Evolutionary conservation across 805 yeast genomes (phyloP), one percentile per base, ranked within the genome.

Genomic region (Wickerhamomyces sydowiorum): DNA sequence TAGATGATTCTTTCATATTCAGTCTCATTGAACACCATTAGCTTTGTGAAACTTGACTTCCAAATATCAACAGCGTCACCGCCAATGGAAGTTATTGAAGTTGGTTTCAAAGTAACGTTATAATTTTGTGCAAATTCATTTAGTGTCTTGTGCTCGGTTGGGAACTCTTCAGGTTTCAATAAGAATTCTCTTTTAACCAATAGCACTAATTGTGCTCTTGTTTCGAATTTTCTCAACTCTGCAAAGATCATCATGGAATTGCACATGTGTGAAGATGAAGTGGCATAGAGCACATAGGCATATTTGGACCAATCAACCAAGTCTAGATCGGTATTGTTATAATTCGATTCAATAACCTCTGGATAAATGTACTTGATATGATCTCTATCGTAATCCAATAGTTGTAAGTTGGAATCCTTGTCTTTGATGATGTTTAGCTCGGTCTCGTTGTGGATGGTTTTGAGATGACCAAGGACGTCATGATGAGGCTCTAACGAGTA

Each of bases 241-340:
- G 63, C 54, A 33, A 74, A 66, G 46, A 76, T 73, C 51, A 78
- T 62, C 33, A 80, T 49, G 3, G 80, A 73, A 37, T 75, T 67
- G 46, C 80, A 73, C 40, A 80, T 56, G 48, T 80, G 76, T 19
- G 66, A 62, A 9, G 63, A 49, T 41, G 71, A 65, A 0, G 86
- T 77, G 4, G 82, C 84, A 56, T 80, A 80, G 39, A 76, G 76
- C 5, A 79, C 76, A 53, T 81, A 81, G 0, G 84, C 86, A 32
- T 57, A 64, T 41, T 64, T 61, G 1, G 57, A 33, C 78, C 78
- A 73, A 28, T 69, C 61, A 3, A 70, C 59, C 0, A 40, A 35
- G 3, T 54, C 44, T 8, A 45, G 23, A 14, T 51, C 51, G 1
- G 47, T 46, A 12, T 50, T 42, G 6, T 43, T 36, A 34, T 52